These are phyloP conservation scores for Suhomyces coccinellae DNA, from an alignment of 1,139 yeast genomes.

Conservation along the genomic window DNA sequence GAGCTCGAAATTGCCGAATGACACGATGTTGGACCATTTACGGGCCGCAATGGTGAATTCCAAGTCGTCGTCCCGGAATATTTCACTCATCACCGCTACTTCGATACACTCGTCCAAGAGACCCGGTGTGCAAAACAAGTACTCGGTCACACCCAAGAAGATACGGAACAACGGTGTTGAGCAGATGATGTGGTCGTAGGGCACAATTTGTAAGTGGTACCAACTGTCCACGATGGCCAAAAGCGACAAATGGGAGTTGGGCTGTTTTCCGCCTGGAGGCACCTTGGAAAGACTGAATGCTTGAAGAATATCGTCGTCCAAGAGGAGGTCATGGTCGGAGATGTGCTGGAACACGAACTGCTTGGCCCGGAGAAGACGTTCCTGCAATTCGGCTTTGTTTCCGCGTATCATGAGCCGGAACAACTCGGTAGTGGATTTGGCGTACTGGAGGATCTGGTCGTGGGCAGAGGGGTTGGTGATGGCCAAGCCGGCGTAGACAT, in stretches of 20 bases:
- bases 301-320: constrained; percentile 79
- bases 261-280: constrained; percentile 67
- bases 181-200: constrained; percentile 95
- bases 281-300: constrained; percentile 74
- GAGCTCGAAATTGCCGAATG: constrained; percentile 71
- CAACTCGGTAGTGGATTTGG: constrained; percentile 78
- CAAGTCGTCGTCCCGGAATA: constrained; percentile 81
- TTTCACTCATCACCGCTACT: constrained; percentile 65
- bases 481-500: constrained; percentile 96
- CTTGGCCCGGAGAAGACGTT: constrained; percentile 66
- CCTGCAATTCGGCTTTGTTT: constrained; percentile 53
- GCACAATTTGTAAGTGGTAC: constrained; percentile 80
- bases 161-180: constrained; percentile 91
- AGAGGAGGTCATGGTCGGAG: constrained; percentile 52
- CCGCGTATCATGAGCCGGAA: constrained; percentile 82
- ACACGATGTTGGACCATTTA: constrained; percentile 82
- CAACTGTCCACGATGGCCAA: constrained; percentile 94
- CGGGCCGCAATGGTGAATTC: constrained; percentile 83
- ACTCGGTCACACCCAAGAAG: constrained; percentile 91
- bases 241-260: constrained; percentile 86
- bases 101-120: constrained; percentile 75
- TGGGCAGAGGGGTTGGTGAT: constrained; percentile 95
- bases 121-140: constrained; percentile 81
- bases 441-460: constrained; percentile 84
- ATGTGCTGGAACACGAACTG: constrained; percentile 74